A percentile compares a stretch with the other conserved stretches of the same genome.
Conservation (phyloP, 345 rosid species). For the Eutrema japonicum region DNA sequence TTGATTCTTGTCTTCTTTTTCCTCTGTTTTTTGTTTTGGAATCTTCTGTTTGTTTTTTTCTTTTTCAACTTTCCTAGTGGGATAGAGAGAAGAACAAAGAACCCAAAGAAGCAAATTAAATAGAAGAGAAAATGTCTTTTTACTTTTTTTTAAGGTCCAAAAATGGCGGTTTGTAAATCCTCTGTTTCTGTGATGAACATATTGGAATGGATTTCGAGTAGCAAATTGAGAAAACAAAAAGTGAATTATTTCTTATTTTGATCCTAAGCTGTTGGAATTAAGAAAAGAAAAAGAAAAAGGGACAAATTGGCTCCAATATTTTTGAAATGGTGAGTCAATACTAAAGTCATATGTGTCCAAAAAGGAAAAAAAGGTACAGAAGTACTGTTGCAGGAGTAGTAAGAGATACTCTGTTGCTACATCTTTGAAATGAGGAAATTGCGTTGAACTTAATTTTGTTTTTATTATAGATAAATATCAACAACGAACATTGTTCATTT, state of each 20-base stretch:
- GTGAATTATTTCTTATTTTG: neutral
- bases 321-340: constrained; percentile 30
- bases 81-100: constrained; percentile 15
- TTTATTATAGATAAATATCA: constrained; percentile 16
- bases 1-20: constrained; percentile 15
- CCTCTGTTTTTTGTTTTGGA: constrained; percentile 28
- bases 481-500: constrained; percentile 31
- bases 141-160: constrained; percentile 16
- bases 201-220: constrained; percentile 10
- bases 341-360: constrained; percentile 12
- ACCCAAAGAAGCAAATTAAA: constrained; percentile 17
- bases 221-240: neutral
- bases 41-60: constrained; percentile 15
- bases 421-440: constrained; percentile 15
- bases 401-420: constrained; percentile 26
- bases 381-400: constrained; percentile 37
- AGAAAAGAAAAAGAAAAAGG: neutral
- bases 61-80: neutral
- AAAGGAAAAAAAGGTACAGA: constrained; percentile 22
- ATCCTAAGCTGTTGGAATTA: neutral
- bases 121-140: neutral
- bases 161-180: constrained; percentile 34
- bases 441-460: constrained; percentile 47
- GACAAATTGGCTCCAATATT: constrained; percentile 9
- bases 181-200: constrained; percentile 34